phyloP scores from a whole-genome alignment of 495 filamentous ascomycete genomes.

The Sporormia fimetaria region DNA sequence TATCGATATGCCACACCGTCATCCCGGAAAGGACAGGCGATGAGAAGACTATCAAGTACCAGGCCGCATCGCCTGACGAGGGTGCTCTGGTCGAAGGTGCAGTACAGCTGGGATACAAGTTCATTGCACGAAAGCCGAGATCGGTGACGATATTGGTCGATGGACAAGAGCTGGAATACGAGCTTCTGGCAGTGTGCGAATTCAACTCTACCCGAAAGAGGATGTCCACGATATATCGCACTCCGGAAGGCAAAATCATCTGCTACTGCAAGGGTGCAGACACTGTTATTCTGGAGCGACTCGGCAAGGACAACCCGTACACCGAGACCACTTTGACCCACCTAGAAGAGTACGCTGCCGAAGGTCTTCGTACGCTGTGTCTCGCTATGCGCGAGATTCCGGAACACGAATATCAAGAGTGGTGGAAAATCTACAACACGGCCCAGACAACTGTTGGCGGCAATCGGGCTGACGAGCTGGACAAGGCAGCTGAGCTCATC shows the following conservation, averaged over 20 bases:
- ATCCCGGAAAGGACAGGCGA: constrained; percentile 79
- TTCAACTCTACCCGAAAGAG: constrained; percentile 97
- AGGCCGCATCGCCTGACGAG: constrained; percentile 95
- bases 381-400: constrained; percentile 89
- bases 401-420: constrained; percentile 81
- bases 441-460: constrained; percentile 85
- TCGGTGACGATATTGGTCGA: constrained; percentile 68
- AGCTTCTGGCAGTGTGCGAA: constrained; percentile 90
- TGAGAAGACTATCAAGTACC: constrained; percentile 83
- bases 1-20: constrained; percentile 92
- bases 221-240: constrained; percentile 95
- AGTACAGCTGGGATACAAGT: constrained; percentile 70
- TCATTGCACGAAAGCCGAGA: constrained; percentile 79
- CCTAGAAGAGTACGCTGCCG: constrained; percentile 94
- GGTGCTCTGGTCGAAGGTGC: constrained; percentile 93
- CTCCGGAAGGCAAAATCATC: constrained; percentile 88
- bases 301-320: constrained; percentile 61
- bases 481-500: constrained; percentile 94
- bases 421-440: constrained; percentile 77
- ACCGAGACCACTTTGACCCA: constrained; percentile 83
- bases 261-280: constrained; percentile 96
- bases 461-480: constrained; percentile 85
- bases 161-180: constrained; percentile 67
- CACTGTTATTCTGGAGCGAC: constrained; percentile 87
- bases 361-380: constrained; percentile 91